These are phyloP conservation scores for Clonostachys solani DNA, from an alignment of 2,329 filamentous ascomycete genomes.

Conservation along the genomic window DNA sequence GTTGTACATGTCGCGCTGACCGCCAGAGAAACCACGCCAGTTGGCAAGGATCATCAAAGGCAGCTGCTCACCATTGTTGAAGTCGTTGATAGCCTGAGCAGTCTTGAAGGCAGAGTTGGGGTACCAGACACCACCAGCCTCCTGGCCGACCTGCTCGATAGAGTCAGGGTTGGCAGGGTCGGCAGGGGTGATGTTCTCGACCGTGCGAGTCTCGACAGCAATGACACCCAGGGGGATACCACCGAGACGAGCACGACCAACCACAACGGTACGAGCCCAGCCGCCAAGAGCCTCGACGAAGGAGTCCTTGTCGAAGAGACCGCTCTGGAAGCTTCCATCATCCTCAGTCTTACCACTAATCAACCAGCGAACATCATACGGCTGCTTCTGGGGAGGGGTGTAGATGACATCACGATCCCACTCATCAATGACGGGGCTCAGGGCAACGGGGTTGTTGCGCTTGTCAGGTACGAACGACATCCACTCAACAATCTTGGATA, in stretches of 20 bases:
- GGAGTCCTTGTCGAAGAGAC: slow-evolving; percentile 94
- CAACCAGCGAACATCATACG: slow-evolving; percentile 92
- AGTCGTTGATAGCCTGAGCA: slow-evolving; percentile 96
- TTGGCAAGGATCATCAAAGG: slow-evolving; percentile 99
- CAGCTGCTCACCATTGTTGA: slow-evolving; percentile 98
- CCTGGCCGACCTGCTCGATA: slow-evolving; percentile 89
- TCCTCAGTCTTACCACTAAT: slow-evolving; percentile 83
- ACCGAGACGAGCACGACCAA: slow-evolving; percentile 91
- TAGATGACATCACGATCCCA: slow-evolving; percentile 94
- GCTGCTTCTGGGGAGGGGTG: slow-evolving; percentile 74
- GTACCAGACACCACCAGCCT: slow-evolving; percentile 99
- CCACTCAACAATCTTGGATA: slow-evolving; percentile 97
- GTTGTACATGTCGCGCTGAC: slow-evolving; percentile 99
- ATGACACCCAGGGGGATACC: slow-evolving; percentile 99
- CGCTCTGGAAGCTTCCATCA: slow-evolving; percentile 66
- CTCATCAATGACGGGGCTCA: slow-evolving; percentile 75
- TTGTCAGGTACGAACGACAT: slow-evolving; percentile 96
- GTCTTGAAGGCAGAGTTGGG: slow-evolving; percentile 99
- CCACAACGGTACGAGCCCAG: slow-evolving; percentile 95
- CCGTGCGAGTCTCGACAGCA: slow-evolving; percentile 88
- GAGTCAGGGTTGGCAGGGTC: slow-evolving; percentile 98
- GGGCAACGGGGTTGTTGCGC: slow-evolving; percentile 89
- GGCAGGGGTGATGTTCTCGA: slow-evolving; percentile 95
- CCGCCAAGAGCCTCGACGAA: slow-evolving; percentile 96
- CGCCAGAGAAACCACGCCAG: slow-evolving; percentile 99